Evolutionary conservation across 345 rosid genomes (phyloP).

Genomic region (Hibiscus trionum): DNA sequence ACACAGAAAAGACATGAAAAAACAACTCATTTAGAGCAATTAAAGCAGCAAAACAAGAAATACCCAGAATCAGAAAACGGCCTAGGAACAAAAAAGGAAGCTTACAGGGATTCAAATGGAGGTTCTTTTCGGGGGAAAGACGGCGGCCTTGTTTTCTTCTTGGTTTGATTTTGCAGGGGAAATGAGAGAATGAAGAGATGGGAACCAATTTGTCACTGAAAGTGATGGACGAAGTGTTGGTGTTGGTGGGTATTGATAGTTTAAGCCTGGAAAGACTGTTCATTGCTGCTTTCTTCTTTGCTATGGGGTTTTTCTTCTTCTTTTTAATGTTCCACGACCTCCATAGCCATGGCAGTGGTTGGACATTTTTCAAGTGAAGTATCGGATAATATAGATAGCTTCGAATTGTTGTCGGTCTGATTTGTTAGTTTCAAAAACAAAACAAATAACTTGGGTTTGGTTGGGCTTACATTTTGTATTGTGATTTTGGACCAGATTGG

Average conservation of each 20-base stretch:
- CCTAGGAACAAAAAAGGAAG: not conserved
- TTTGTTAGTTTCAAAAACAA: not conserved
- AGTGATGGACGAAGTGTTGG: conserved; percentile 19
- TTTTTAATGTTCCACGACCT: not conserved
- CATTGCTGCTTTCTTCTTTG: conserved; percentile 6
- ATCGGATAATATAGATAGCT: not conserved
- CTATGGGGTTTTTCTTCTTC: not conserved
- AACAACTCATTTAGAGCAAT: not conserved
- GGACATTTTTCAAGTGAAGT: not conserved
- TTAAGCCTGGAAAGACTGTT: conserved; percentile 16
- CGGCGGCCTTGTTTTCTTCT: conserved; percentile 13
- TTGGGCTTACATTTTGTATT: not conserved
- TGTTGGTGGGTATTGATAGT: conserved; percentile 9
- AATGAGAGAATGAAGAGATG: conserved; percentile 15
- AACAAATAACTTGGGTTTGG: not conserved
- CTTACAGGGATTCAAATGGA: conserved; percentile 20
- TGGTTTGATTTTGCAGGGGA: conserved; percentile 13
- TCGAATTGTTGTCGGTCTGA: not conserved
- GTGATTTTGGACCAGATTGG: not conserved
- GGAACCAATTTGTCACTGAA: conserved; percentile 20
- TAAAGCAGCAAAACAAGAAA: not conserved
- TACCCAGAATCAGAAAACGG: conserved; percentile 1
- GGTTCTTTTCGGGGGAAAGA: conserved; percentile 9
- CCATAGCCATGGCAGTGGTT: not conserved
- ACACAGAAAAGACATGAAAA: not conserved